A percentile compares a stretch with the other conserved stretches of the same genome.
Conservation (phyloP, 192 early-diverging fungal species). For the Dissophora globulifera region DNA sequence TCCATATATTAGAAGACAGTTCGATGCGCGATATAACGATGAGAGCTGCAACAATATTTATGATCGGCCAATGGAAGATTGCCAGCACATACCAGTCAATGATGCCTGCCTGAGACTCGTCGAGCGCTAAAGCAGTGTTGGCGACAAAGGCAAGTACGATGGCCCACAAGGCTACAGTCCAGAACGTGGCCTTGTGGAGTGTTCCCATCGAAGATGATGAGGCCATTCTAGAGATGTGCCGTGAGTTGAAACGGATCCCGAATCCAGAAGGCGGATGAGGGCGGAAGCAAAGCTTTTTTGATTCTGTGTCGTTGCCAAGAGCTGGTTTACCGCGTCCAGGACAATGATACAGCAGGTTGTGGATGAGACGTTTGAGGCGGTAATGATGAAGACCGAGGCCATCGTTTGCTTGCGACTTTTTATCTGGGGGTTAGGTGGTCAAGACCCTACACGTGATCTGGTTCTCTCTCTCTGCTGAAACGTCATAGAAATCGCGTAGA, state of each 20-base stretch:
- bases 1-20: not conserved
- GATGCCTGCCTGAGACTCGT: slow-evolving; percentile 60
- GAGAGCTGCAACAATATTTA: too few relatives aligned
- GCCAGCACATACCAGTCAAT: slow-evolving; percentile 59
- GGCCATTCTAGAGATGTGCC: slow-evolving; percentile 13
- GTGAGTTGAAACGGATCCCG: not conserved
- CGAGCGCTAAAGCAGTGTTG: slow-evolving; percentile 31
- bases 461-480: too few relatives aligned
- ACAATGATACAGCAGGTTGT: too few relatives aligned
- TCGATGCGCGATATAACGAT: too few relatives aligned
- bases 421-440: too few relatives aligned
- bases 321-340: too few relatives aligned
- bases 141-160: slow-evolving; percentile 20
- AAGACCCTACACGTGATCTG: too few relatives aligned
- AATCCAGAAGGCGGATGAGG: not conserved
- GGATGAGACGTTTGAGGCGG: not conserved
- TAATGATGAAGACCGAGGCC: too few relatives aligned
- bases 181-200: slow-evolving; percentile 11
- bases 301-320: too few relatives aligned
- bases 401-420: too few relatives aligned
- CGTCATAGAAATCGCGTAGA: too few relatives aligned
- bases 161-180: slow-evolving; percentile 22
- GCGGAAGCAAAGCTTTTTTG: too few relatives aligned
- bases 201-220: slow-evolving; percentile 34
- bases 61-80: not conserved